Percentiles rank a stretch among this genome's conserved stretches.
These are phyloP conservation scores for Rhododendron molle DNA, from an alignment of 148 eudicot species.

Conservation along the genomic window DNA sequence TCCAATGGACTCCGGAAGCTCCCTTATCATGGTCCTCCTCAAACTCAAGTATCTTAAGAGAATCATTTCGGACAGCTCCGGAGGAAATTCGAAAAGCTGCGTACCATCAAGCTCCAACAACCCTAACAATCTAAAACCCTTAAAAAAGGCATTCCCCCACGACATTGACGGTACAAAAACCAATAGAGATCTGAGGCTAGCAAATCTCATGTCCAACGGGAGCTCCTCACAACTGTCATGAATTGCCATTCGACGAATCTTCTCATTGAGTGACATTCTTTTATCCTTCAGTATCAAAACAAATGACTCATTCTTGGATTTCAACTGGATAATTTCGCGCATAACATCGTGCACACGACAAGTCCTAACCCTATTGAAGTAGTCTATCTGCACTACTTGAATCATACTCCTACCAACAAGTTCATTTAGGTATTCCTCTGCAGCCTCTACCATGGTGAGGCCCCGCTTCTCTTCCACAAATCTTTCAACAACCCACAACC, in stretches of 20 bases:
- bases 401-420: slow-evolving; percentile 9
- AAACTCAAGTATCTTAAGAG: slow-evolving; percentile 5
- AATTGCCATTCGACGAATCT: slow-evolving; percentile 4
- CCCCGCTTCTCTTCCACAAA: slow-evolving; percentile 3
- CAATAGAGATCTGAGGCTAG: neutral
- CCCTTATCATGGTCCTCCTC: neutral
- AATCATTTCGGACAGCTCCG: neutral
- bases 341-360: slow-evolving; percentile 3
- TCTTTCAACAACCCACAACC: slow-evolving; percentile 8
- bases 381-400: neutral
- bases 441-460: slow-evolving; percentile 9
- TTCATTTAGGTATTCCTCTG: slow-evolving; percentile 5
- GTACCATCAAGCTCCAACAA: neutral
- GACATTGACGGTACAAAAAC: neutral
- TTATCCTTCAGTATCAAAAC: neutral
- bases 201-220: neutral
- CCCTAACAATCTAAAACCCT: neutral
- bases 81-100: neutral
- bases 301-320: neutral
- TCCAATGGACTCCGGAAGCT: slow-evolving; percentile 12
- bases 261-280: neutral
- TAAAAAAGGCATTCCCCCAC: neutral
- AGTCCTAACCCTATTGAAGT: neutral
- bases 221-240: neutral
- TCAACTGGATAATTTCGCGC: slow-evolving; percentile 4